Evolutionary conservation across 768 basidiomycete genomes (phyloP).

Genomic region (Tulasnella sp.): DNA sequence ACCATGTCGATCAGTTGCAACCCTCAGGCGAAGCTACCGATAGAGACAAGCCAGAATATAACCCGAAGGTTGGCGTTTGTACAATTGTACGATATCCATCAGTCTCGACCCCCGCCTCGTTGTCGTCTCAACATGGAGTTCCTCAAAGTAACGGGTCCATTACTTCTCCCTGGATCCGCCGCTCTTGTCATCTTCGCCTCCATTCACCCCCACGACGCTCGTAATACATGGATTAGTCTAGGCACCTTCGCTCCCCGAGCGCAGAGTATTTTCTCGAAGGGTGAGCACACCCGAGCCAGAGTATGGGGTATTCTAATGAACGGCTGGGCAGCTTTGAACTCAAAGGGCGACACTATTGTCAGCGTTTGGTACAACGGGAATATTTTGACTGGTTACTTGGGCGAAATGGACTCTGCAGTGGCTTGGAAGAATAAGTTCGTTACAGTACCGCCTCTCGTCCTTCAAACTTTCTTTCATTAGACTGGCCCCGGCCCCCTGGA

Average conservation of each 20-base stretch:
- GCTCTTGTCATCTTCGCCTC: conserved; percentile 3
- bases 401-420: background rate
- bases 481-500: background rate
- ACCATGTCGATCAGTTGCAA: background rate
- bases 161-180: background rate
- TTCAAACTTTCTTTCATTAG: background rate
- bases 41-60: background rate
- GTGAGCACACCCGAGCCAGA: background rate
- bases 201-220: background rate
- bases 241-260: background rate
- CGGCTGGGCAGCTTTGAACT: background rate
- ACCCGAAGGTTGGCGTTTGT: background rate
- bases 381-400: conserved; percentile 2
- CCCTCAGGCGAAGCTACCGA: background rate
- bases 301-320: background rate
- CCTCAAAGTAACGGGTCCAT: background rate
- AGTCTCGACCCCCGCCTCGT: background rate
- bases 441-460: no score
- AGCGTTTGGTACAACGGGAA: conserved; percentile 11
- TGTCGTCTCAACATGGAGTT: background rate
- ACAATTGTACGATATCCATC: background rate
- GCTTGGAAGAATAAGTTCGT: background rate
- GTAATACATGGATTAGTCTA: background rate
- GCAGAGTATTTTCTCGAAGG: background rate
- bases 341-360: background rate